Base-by-base conservation (phyloP, 169 alveolate species). In the Babesia ovata region DNA sequence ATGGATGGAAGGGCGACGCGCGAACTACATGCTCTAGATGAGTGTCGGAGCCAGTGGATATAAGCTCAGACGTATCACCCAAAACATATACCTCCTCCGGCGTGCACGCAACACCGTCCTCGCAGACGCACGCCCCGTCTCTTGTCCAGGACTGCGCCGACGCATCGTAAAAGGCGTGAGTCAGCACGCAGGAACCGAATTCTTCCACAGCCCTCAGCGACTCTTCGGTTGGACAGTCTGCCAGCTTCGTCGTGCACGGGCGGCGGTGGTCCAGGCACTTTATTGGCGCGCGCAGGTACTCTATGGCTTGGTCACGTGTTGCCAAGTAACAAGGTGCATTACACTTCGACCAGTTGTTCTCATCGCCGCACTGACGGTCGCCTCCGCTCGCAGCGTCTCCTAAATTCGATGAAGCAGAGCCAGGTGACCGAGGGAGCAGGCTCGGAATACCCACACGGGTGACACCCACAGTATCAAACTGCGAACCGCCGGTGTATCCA, bases 111-210 rank as follows among this genome's bases (percentile, higher is more conserved):
- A 61, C 42, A 33, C 84, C 84, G 24, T 44, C 69, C 42, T 63
- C 74, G 52, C 88, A 81, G 28, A 62, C n/a, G 26, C 88, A 81
- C 9, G 84, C 39, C 3, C 84, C 88, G 44, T 81, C 60, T 13
- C 52, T 72, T 17, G 72, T 24, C 88, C 88, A 81, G 11, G 69
- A 8, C 54, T 48, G 22, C 13, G 24, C 61, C 3, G 28, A 8
- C 10, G 22, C 24, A 16, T 49, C 78, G 49, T 71, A 54, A n/a
- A 33, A 22, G 24, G 77, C 52, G 33, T 79, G 24, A 6, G 49
- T 79, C 44, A 56, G 24, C 11, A 46, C 36, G 45, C 77, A 52
- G 8, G 46, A 12, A 22, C 42, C 29, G 19, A 16, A 42, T 8
- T 11, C 76, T 19, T 42, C 29, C 14, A 49, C 9, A 19, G 14